Evolutionary conservation across 768 basidiomycete species (phyloP).

Genomic region (Russula sp.): DNA sequence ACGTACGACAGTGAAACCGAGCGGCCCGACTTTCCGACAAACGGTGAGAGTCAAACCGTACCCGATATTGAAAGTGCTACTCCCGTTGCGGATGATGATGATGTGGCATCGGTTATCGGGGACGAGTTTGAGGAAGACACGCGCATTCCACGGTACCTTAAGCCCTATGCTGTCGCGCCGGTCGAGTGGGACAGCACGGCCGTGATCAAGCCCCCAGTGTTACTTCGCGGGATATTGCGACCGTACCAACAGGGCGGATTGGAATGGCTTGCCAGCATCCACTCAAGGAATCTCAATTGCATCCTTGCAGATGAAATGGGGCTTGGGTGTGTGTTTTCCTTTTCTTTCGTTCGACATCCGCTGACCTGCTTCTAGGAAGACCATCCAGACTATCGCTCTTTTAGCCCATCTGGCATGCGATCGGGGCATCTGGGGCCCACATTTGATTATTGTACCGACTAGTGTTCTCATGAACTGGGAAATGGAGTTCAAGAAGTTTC

Average conservation of each 20-base stretch:
- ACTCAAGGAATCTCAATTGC: conserved; percentile 75
- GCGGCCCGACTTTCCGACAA: conserved; percentile 2
- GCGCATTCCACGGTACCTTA: conserved; percentile 47
- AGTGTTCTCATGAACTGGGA: conserved; percentile 95
- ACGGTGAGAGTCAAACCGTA: conserved; percentile 2
- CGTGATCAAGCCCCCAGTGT: conserved; percentile 60
- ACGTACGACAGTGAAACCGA: conserved; percentile 10
- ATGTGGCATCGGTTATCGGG: conserved; percentile 39
- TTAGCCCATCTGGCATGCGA: conserved; percentile 91
- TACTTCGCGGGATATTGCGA: conserved; percentile 83
- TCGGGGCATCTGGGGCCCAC: conserved; percentile 88
- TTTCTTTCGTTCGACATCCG: conserved; percentile 10
- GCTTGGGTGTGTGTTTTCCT: conserved; percentile 60
- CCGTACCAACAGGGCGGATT: conserved; percentile 93
- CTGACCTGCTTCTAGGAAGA: conserved; percentile 56
- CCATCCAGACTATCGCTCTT: conserved; percentile 93
- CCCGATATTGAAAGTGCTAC: conserved; percentile 28
- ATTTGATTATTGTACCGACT: conserved; percentile 90
- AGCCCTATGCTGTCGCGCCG: conserved; percentile 66
- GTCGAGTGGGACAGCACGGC: conserved; percentile 62
- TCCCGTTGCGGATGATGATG: conserved; percentile 36
- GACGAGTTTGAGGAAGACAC: conserved; percentile 42
- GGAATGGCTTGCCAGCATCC: conserved; percentile 91
- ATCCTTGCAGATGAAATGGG: conserved; percentile 96
- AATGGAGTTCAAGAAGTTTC: conserved; percentile 95